phyloP scores from a whole-genome alignment of 805 yeast species.

The Naumovozyma dairenensis region DNA sequence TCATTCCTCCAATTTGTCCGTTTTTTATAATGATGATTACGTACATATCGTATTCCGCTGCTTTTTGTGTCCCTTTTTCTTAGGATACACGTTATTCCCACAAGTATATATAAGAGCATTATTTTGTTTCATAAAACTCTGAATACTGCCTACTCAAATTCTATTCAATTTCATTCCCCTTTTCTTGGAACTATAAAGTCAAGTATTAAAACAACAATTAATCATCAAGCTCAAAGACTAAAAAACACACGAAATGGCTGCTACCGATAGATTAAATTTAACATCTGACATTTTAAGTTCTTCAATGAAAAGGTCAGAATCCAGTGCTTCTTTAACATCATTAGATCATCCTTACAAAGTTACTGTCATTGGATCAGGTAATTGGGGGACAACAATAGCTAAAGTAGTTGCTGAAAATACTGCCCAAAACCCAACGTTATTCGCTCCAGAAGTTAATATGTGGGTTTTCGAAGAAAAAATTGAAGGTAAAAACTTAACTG shows the following conservation, averaged over 20 bases:
- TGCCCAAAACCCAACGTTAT: conserved; percentile 57
- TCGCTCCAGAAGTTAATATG: conserved; percentile 72
- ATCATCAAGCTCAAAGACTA: too few species aligned
- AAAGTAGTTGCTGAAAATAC: conserved; percentile 89
- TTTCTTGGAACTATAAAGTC: too few species aligned
- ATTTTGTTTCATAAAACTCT: too few species aligned
- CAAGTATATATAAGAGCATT: too few species aligned
- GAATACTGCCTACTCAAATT: too few species aligned
- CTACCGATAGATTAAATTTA: conserved; percentile 26
- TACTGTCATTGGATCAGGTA: conserved; percentile 88
- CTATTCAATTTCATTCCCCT: too few species aligned
- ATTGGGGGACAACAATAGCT: conserved; percentile 97
- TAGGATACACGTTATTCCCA: too few species aligned
- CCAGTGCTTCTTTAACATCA: conserved; percentile 6
- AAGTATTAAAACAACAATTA: too few species aligned
- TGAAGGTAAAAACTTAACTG: conserved; percentile 72
- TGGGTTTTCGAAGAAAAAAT: conserved; percentile 90
- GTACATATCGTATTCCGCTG: too few species aligned
- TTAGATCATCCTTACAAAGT: conserved; percentile 39
- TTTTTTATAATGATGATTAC: too few species aligned
- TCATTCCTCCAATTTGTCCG: too few species aligned
- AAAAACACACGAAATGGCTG: conserved; percentile 15
- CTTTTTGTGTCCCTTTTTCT: too few species aligned
- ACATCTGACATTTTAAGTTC: conserved; percentile 22
- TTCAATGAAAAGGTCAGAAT: conserved; percentile 14